Evolutionary conservation across 1,284 basidiomycete genomes (phyloP).

Genomic region (Apiotrichum gracile): DNA sequence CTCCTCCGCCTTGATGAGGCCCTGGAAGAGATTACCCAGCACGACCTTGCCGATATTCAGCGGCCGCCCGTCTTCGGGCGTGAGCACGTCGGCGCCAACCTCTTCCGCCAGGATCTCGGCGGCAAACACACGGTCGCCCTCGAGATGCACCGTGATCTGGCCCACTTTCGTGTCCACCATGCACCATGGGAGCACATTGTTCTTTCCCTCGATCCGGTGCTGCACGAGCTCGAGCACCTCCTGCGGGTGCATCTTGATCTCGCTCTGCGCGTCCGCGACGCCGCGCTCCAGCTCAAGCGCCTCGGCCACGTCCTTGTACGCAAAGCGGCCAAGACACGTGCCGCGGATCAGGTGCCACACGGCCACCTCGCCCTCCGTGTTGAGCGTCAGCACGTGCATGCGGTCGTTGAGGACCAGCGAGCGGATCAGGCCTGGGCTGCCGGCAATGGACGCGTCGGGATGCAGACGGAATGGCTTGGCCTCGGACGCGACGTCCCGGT

Average conservation of each 20-base stretch:
- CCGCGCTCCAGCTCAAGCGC: slow-evolving; percentile 47
- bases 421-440: slow-evolving; percentile 77
- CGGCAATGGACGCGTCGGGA: slow-evolving; percentile 69
- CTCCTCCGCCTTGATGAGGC: slow-evolving; percentile 45
- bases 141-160: slow-evolving; percentile 78
- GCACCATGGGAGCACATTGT: slow-evolving; percentile 77
- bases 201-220: slow-evolving; percentile 87
- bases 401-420: slow-evolving; percentile 81
- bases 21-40: slow-evolving; percentile 43
- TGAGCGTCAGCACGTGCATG: slow-evolving; percentile 83
- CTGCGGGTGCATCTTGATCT: slow-evolving; percentile 43
- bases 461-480: slow-evolving; percentile 59
- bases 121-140: slow-evolving; percentile 75
- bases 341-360: slow-evolving; percentile 88
- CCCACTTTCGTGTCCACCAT: slow-evolving; percentile 85
- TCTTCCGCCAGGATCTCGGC: slow-evolving; percentile 95
- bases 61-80: slow-evolving; percentile 62
- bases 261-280: slow-evolving; percentile 24
- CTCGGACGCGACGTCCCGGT: slow-evolving; percentile 74
- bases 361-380: slow-evolving; percentile 75
- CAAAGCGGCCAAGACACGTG: slow-evolving; percentile 67
- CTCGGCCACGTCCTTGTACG: slow-evolving; percentile 59
- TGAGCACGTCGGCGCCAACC: slow-evolving; percentile 60
- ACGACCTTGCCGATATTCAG: slow-evolving; percentile 49
- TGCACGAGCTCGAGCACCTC: slow-evolving; percentile 82